Evolutionary conservation across 129 eudicot species (phyloP), one percentile per base, ranked within the genome.

Genomic region (Helianthus tuberosus): DNA sequence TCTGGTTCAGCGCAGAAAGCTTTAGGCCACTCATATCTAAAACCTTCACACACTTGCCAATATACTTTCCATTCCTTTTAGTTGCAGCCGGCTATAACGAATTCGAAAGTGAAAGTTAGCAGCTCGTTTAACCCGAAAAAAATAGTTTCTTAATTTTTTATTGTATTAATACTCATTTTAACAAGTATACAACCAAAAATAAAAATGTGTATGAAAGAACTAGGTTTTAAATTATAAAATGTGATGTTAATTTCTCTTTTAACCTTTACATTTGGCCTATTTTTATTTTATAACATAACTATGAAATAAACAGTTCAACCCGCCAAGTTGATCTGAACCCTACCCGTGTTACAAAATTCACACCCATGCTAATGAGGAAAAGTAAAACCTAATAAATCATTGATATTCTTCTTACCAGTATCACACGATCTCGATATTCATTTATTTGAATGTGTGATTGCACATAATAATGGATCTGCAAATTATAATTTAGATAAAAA

Each of bases 391-490:
- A 25, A 16, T 65, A 61, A 61, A 73, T 6, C 44, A 55, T 50
- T 23, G 16, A 25, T 62, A 38, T 53, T 46, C 6, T 72, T 55
- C 87, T 85, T 80, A 89, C 95, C 91, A 89, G 71, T 76, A 89
- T 57, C 58, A 83, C 88, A 39, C 88, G 85, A 79, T 89, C 95
- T 48, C 95, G 83, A 39, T 86, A 89, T 73, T 89, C 95, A 70
- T 89, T 89, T 62, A 89, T 75, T 74, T 89, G 95, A 75, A 89
- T 89, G 78, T 89, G 91, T 57, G 95, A 89, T 70, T 89, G 95
- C 63, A 83, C 64, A 44, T 89, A 89, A 71, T 89, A 89, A 77
- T 89, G 91, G 63, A 89, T 85, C 95, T 89, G 70, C 77, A 78
- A 62, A 47, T 36, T 4, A 9, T 53, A 35, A 38, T 64, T 36